These are phyloP conservation scores for Backusella westeae DNA, from an alignment of 192 early-diverging fungal genomes.

Conservation along the genomic window DNA sequence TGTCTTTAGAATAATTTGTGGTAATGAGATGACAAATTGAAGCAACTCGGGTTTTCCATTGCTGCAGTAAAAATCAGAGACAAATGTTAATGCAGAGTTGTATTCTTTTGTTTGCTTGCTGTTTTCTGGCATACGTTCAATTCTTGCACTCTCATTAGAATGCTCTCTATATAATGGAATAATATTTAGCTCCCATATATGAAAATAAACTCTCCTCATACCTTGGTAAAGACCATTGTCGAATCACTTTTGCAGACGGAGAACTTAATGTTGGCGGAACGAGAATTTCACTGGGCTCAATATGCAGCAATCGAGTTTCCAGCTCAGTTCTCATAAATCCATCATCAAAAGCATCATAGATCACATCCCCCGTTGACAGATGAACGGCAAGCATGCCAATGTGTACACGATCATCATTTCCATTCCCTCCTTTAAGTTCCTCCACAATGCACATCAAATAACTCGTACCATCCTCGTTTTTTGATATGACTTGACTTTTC, in stretches of 20 bases:
- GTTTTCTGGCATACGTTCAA: conserved; percentile 50
- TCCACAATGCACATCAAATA: conserved; percentile 56
- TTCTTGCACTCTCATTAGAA: conserved; percentile 45
- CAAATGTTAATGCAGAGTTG: conserved; percentile 38
- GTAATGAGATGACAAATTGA: conserved; percentile 4
- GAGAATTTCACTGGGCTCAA: conserved; percentile 66
- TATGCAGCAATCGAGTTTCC: conserved; percentile 65
- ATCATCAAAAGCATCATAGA: conserved; percentile 74
- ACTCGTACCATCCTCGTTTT: conserved; percentile 24
- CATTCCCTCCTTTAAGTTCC: conserved; percentile 38
- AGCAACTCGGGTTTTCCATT: conserved; percentile 8
- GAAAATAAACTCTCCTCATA: not conserved
- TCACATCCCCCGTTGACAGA: conserved; percentile 62
- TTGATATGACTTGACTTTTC: conserved; percentile 28
- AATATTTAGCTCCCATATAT: not conserved
- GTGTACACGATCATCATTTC: conserved; percentile 42
- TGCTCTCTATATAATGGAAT: not conserved
- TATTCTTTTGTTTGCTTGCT: conserved; percentile 42
- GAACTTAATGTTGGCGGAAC: conserved; percentile 50
- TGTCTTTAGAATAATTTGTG: conserved; percentile 7
- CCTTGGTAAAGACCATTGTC: conserved; percentile 20
- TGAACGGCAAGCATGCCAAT: conserved; percentile 58
- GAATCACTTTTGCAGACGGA: conserved; percentile 56
- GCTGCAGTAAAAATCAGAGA: conserved; percentile 44
- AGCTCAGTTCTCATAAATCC: conserved; percentile 58